phyloP scores from a whole-genome alignment of 345 rosid genomes.

The Citrus glauca region DNA sequence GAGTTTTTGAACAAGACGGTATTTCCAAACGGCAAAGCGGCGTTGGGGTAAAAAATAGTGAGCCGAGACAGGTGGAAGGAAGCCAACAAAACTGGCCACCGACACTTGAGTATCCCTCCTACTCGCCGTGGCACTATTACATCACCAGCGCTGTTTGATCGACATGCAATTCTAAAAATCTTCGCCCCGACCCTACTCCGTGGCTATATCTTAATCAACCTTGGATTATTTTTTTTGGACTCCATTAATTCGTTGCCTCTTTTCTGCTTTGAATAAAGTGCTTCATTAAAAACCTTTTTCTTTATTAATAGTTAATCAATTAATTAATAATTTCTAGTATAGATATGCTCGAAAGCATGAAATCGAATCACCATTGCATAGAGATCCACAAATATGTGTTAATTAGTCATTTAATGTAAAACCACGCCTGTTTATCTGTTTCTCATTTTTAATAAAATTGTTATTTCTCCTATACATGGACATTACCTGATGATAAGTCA shows the following conservation, averaged over 20 bases:
- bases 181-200: not conserved
- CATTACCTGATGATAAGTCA: too few species aligned
- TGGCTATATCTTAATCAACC: not conserved
- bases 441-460: too few species aligned
- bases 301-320: not conserved
- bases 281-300: not conserved
- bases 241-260: not conserved
- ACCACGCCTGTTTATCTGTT: too few species aligned
- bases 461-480: rapidly evolving
- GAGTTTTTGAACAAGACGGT: not conserved
- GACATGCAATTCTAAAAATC: not conserved
- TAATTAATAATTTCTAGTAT: not conserved
- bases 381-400: not conserved
- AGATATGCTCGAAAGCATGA: not conserved
- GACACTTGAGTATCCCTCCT: not conserved
- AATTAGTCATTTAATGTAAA: too few species aligned
- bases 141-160: not conserved
- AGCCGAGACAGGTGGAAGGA: not conserved
- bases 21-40: rapidly evolving
- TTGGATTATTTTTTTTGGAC: not conserved
- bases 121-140: too few species aligned
- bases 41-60: too few species aligned
- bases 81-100: slow-evolving; percentile 4
- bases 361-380: not conserved
- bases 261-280: not conserved